Evolutionary conservation across 106 monocot species (phyloP), one percentile per base, ranked within the genome.

Genomic region (Acorus calamus): DNA sequence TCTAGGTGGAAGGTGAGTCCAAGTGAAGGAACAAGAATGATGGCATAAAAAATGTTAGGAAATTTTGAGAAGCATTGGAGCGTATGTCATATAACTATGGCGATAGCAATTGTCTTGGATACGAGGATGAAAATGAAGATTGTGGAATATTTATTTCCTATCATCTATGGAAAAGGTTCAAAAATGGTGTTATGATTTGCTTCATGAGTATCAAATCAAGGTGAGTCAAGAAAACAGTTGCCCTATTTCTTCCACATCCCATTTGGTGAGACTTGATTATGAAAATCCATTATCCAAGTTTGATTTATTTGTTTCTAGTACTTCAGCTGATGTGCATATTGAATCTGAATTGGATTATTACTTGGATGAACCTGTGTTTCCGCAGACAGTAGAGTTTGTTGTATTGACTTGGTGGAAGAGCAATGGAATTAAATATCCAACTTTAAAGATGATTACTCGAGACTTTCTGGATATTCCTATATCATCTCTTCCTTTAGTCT

Each of bases 51-150:
- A 2, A 70, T 74, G 74, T 8, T 44, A 1, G 8, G 46, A 11
- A 74, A 79, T 9, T 79, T 69, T 69, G 57, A 79, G 3, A 74
- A 69, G 46, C 74, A 79, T 65, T 79, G 68, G 74, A n/a, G 5
- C 47, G 11, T 61, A 6, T 47, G 46, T 4, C 56, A 69, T 69
- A 46, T 57, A 11, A 2, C 69, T 47, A 67, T 66, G 53, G 62
- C 55, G 3, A 6, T 69, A 4, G 78, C 60, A 6, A 11, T 49
- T 11, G 7, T 79, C 52, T 69, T 79, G 48, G 73, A 74, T 69
- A 68, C 52, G 43, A 14, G 53, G 14, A 73, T n/a, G 14, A 78
- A 78, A 57, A 13, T 66, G 8, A 14, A 46, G 11, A 49, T 62
- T 11, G 5, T 74, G 2, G 50, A 72, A 28, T 63, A 8, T 46